phyloP scores from a whole-genome alignment of 2,329 filamentous ascomycete species.

The Aspergillus sp. region DNA sequence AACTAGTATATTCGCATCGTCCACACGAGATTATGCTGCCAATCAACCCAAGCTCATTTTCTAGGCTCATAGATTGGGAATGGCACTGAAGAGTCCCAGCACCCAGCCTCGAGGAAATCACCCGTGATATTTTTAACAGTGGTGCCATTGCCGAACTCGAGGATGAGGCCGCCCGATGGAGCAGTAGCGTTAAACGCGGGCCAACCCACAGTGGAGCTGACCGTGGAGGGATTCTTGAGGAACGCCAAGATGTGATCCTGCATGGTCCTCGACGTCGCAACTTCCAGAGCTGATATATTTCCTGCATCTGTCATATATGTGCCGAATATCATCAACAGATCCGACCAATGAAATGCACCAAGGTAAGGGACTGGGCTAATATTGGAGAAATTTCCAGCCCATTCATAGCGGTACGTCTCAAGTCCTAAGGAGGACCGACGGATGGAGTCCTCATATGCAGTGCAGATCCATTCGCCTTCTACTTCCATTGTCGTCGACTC shows the following conservation, averaged over 20 bases:
- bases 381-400: conserved; percentile 44
- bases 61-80: conserved; percentile 25
- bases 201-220: conserved; percentile 13
- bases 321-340: conserved; percentile 26
- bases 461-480: conserved; percentile 12
- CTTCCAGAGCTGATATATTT: conserved; percentile 16
- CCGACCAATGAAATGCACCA: conserved; percentile 45
- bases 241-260: conserved; percentile 29
- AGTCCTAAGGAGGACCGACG: conserved; percentile 13
- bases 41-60: too few relatives aligned
- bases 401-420: conserved; percentile 45
- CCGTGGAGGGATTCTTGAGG: conserved; percentile 16
- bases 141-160: conserved; percentile 6
- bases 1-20: too few relatives aligned
- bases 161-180: neutral
- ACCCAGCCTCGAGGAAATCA: conserved; percentile 1
- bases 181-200: conserved; percentile 23
- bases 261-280: conserved; percentile 21
- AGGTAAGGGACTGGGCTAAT: conserved; percentile 43
- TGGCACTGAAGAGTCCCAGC: neutral
- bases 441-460: conserved; percentile 8
- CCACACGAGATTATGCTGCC: too few relatives aligned
- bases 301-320: conserved; percentile 16
- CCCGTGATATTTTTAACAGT: neutral
- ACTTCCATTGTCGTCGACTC: conserved; percentile 5